Evolutionary conservation across 2,329 filamentous ascomycete species (phyloP), one percentile per base, ranked within the genome.

Genomic region (Plenodomus tracheiphilus): DNA sequence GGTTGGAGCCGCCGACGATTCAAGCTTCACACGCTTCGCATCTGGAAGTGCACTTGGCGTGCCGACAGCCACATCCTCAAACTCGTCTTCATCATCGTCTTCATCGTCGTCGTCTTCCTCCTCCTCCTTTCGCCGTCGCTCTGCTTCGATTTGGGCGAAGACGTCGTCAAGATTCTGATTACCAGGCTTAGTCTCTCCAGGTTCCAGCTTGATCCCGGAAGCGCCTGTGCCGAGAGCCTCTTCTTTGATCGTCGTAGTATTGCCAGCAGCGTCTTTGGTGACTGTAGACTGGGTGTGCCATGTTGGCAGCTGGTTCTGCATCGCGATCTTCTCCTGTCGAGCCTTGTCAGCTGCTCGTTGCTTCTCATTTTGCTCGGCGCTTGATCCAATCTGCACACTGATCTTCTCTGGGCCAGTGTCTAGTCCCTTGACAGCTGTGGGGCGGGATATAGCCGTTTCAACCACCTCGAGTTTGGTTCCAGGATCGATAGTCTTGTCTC

Each of bases 211-310:
- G 20, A 74, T 67, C 18, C 69, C 58, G 10, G 51, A 65, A 43
- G 52, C 64, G 41, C 65, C 53, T 52, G 64, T 58, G 55, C 74
- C 68, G 58, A 70, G 74, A 35, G 76, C 72, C 68, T 66, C 53
- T 56, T 59, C 46, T 56, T 68, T 63, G 66, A 72, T 39, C 49
- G 68, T 20, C 58, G 70, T 32, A 59, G 65, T 44, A 61, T 69
- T 46, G 56, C 63, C 49, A 83, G 87, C n/a, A 82, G 64, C 48
- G 61, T 72, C 62, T 40, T 76, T 69, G 17, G 71, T 72, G 40
- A 89, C 81, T 2, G 86, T 89, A 54, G 85, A 88, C 47, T 86
- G 82, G 1, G 84, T 83, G 74, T 89, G 88, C 85, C 87, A 90
- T 8, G 79, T 75, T 2, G 87, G 87, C 51, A 91, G 72, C 7